Evolutionary conservation across 2,329 filamentous ascomycete genomes (phyloP).

Genomic region (Fusarium pseudoanthophilum): DNA sequence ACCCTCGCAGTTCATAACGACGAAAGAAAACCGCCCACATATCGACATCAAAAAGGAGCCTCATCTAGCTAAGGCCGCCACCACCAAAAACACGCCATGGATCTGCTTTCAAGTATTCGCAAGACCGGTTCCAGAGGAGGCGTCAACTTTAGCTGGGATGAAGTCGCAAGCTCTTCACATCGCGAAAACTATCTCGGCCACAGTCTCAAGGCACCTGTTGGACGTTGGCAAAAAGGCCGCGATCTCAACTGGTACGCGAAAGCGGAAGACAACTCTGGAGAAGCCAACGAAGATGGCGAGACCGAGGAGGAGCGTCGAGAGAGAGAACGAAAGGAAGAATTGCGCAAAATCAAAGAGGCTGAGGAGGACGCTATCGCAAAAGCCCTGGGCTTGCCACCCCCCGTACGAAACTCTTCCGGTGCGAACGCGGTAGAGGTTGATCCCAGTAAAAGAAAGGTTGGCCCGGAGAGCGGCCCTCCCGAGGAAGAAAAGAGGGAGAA

Average conservation of each 20-base stretch:
- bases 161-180: constrained; percentile 86
- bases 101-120: constrained; percentile 90
- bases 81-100: constrained; percentile 68
- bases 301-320: constrained; percentile 68
- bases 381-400: constrained; percentile 82
- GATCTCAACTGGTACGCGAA: constrained; percentile 74
- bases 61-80: background rate
- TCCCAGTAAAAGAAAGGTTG: constrained; percentile 50
- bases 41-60: background rate
- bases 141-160: constrained; percentile 96
- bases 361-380: constrained; percentile 91
- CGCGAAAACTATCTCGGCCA: constrained; percentile 93
- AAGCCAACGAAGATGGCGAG: constrained; percentile 60
- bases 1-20: background rate
- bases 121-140: constrained; percentile 93
- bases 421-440: constrained; percentile 77
- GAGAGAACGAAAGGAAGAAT: constrained; percentile 77
- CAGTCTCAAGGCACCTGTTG: constrained; percentile 90
- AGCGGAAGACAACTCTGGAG: constrained; percentile 53
- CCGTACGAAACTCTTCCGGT: constrained; percentile 66
- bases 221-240: constrained; percentile 87
- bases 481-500: constrained; percentile 44
- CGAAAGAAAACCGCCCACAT: background rate
- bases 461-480: constrained; percentile 42
- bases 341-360: constrained; percentile 84